phyloP scores from a whole-genome alignment of 257 asterid species.

The Osmanthus fragrans region DNA sequence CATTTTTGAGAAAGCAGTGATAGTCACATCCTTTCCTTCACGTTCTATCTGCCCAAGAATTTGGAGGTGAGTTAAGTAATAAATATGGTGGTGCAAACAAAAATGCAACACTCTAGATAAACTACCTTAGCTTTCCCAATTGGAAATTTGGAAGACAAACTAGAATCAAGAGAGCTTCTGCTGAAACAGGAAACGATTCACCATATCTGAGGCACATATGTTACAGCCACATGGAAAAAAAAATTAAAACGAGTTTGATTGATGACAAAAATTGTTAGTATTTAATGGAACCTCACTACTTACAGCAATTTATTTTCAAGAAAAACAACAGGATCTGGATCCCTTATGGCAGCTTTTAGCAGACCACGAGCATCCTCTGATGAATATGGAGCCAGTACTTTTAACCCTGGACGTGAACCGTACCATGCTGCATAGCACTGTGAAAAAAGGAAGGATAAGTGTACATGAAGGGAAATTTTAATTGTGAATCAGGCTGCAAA shows the following conservation, averaged over 20 bases:
- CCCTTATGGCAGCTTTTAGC: slow-evolving; percentile 51
- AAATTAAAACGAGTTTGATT: background rate
- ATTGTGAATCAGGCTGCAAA: background rate
- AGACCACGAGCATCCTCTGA: slow-evolving; percentile 55
- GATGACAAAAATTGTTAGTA: background rate
- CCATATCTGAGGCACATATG: slow-evolving; percentile 35
- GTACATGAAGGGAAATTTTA: background rate
- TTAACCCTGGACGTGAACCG: slow-evolving; percentile 44
- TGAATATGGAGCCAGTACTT: slow-evolving; percentile 45
- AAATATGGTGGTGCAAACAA: background rate
- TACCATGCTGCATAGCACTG: slow-evolving; percentile 57
- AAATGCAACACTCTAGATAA: background rate
- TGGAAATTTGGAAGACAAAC: too few relatives aligned
- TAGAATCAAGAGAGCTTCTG: slow-evolving; percentile 47
- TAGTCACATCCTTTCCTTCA: slow-evolving; percentile 45
- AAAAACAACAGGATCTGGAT: slow-evolving; percentile 52
- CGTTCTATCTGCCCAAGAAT: slow-evolving; percentile 32
- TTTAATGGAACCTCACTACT: slow-evolving; percentile 6
- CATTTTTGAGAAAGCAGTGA: slow-evolving; percentile 47
- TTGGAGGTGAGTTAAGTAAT: background rate
- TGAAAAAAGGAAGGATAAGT: background rate
- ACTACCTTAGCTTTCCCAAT: slow-evolving; percentile 51
- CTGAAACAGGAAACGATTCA: slow-evolving; percentile 46
- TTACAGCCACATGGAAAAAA: background rate
- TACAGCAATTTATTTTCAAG: slow-evolving; percentile 55